Conservation (phyloP, 495 filamentous ascomycete species). For the Trichoderma orchidacearum region DNA sequence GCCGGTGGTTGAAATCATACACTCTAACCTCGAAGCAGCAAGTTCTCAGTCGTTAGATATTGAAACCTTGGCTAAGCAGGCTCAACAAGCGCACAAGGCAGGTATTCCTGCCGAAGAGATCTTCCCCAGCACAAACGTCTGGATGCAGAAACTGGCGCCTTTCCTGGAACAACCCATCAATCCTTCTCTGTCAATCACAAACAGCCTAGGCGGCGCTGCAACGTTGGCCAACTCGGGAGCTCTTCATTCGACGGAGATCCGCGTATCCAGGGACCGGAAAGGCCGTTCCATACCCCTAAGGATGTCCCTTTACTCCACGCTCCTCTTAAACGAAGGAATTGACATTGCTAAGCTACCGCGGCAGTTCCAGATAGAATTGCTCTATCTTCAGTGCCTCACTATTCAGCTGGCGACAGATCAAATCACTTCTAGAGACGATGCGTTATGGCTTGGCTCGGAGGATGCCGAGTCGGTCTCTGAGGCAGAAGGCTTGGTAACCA, state of each 20-base stretch:
- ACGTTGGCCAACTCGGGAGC: conserved; percentile 38
- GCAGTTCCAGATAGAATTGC: conserved; percentile 19
- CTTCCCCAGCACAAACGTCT: conserved; percentile 26
- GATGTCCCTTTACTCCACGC: conserved; percentile 52
- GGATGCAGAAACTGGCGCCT: conserved; percentile 32
- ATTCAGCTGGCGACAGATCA: conserved; percentile 29
- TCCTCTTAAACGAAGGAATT: conserved; percentile 30
- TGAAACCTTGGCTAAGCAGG: conserved; percentile 31
- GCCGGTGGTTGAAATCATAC: conserved; percentile 22
- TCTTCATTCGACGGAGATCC: conserved; percentile 11
- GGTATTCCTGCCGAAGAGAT: conserved; percentile 15
- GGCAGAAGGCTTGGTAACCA: conserved; percentile 44
- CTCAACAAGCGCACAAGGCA: conserved; percentile 10
- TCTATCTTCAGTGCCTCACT: conserved; percentile 27
- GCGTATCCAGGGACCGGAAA: conserved; percentile 39
- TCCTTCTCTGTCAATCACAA: conserved; percentile 55
- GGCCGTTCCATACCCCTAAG: conserved; percentile 62
- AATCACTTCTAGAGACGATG: conserved; percentile 17
- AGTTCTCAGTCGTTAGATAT: conserved; percentile 25
- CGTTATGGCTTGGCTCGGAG: conserved; percentile 19
- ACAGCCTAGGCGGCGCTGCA: conserved; percentile 54
- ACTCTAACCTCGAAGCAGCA: conserved; percentile 25
- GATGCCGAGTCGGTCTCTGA: conserved; percentile 40
- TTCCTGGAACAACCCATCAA: conserved; percentile 47
- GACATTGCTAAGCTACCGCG: conserved; percentile 14